Base-by-base conservation (phyloP, 352 stramenopile species). In the Pythium vanterpoolii region DNA sequence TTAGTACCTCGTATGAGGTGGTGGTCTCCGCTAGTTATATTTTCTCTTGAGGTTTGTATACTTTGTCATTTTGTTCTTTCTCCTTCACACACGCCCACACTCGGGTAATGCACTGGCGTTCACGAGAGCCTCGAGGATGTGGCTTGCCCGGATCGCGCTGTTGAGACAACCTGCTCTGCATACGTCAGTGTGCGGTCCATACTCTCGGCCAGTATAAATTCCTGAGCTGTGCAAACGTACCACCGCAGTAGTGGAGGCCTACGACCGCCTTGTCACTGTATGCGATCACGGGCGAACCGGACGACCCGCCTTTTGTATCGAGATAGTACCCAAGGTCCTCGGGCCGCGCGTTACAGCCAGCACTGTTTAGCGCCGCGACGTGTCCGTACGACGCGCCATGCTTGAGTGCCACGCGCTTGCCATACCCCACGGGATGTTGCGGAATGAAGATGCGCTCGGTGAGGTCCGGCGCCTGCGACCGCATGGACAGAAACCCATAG, bases 391-490 rank as follows among this genome's bases (percentile, higher is more conserved):
- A 13, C 0, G 44, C 47, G 39, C 42, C 38, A 19, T 69, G 49
- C 56, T 87, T 87, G 51, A 84, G 42, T 0, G 73, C 75, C 18
- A 87, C 59, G 31, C 71, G 74, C 54, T 82, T 87, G n/a, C 72
- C 77, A 28, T 46, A 68, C 1, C 74, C 72, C 4, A 49, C 57
- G 4, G 77, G 74, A 49, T 85, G 70, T 27, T 84, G 73, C 1
- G 76, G 68, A n/a, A 87, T 83, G 67, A 77, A 83, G n/a, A 85
- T 74, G 31, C 68, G 60, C 30, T 87, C 77, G 18, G 59, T 49
- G 10, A 66, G 30, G 4, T 30, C 34, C 16, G 62, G 64, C 13
- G 34, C 39, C 0, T 31, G 33, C 3, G 50, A 36, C 4, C 77
- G 65, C 21, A 85, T 56, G 7, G 76, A 62, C 3, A 87, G 60